phyloP scores from a whole-genome alignment of 139 green algal species.

The Closterium sp. region DNA sequence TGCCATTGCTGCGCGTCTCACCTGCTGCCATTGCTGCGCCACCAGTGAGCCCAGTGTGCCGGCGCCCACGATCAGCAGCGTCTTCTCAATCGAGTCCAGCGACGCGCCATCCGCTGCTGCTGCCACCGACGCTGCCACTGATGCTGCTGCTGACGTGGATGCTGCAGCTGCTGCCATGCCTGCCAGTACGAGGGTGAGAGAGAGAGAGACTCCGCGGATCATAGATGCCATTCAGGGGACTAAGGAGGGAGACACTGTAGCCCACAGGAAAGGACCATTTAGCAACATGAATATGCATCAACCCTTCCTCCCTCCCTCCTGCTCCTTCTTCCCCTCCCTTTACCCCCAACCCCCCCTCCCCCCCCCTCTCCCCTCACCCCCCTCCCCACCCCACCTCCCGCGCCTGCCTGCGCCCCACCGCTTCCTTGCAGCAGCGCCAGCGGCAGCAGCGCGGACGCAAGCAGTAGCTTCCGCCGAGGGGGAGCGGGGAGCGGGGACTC shows the following conservation, averaged over 20 bases:
- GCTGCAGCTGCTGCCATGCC: not conserved
- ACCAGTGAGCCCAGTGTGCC: slow-evolving; percentile 64
- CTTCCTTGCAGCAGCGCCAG: not conserved
- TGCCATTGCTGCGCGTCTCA: not conserved
- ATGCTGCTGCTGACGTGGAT: not conserved
- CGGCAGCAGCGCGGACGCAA: not conserved
- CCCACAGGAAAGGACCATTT: not conserved
- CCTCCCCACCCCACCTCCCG: not conserved
- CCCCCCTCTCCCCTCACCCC: too few species aligned
- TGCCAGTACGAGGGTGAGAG: not conserved
- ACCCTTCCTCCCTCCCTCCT: not conserved
- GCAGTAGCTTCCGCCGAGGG: not conserved
- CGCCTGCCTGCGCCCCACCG: not conserved
- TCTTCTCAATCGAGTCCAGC: not conserved
- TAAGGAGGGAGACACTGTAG: too few species aligned
- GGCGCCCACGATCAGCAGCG: slow-evolving; percentile 67
- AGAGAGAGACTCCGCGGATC: not conserved
- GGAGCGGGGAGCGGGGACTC: not conserved
- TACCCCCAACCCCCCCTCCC: not conserved
- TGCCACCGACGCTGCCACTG: too few species aligned
- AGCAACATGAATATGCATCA: not conserved
- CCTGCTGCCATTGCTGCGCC: slow-evolving; percentile 28
- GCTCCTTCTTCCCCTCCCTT: not conserved
- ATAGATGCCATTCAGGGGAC: not conserved
- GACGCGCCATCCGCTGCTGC: not conserved